Evolutionary conservation across 139 green algal species (phyloP).

Genomic region (Chlorella sorokiniana): DNA sequence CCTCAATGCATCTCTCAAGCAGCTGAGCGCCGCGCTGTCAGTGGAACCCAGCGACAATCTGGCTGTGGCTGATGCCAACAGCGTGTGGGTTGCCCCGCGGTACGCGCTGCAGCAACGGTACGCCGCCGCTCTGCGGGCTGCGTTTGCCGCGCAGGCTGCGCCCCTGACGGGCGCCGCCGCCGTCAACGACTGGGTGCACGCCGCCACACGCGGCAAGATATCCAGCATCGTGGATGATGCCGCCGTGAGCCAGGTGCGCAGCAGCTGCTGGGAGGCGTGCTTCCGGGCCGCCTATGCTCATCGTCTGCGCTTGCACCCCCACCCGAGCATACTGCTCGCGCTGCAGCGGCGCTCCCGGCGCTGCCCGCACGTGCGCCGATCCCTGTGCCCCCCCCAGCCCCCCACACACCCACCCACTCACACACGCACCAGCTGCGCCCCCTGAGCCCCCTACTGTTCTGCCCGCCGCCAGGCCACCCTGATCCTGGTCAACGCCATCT

Average conservation of each 20-base stretch:
- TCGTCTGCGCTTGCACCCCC: no score
- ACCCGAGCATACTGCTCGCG: no score
- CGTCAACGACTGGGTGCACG: conserved; percentile 38
- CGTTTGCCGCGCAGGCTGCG: neutral
- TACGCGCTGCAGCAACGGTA: conserved; percentile 12
- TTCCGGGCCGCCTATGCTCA: no score
- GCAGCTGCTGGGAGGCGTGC: neutral
- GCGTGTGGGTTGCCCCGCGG: conserved; percentile 14
- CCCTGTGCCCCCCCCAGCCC: no score
- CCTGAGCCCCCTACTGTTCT: neutral
- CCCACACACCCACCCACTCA: neutral
- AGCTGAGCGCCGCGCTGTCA: neutral
- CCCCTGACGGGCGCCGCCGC: conserved; percentile 5
- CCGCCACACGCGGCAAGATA: conserved; percentile 41
- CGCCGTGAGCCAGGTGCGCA: neutral
- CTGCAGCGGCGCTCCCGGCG: no score
- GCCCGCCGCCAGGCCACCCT: conserved; percentile 5
- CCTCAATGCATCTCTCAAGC: conserved; percentile 4
- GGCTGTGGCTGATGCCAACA: conserved; percentile 38
- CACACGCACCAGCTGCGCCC: neutral
- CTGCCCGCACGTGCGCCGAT: no score
- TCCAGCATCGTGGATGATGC: conserved; percentile 33
- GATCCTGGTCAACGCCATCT: conserved; percentile 45
- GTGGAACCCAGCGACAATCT: neutral
- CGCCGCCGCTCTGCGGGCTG: neutral